Conservation (phyloP, 768 basidiomycete species). For the Termitomyces titanicus region DNA sequence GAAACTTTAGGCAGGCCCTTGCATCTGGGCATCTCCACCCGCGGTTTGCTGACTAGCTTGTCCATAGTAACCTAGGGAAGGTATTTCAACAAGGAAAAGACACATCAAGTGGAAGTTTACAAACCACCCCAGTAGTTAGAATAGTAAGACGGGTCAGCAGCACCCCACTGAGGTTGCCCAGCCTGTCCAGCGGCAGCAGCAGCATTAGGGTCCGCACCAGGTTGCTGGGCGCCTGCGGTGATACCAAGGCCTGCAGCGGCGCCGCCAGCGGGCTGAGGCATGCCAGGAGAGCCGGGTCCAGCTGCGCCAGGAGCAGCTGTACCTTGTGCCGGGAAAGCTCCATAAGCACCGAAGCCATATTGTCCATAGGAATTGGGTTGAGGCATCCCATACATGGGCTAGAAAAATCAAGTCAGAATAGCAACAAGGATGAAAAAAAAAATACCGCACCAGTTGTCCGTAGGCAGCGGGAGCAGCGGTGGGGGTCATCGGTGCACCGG, state of each 20-base stretch:
- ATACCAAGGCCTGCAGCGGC: slow-evolving; percentile 53
- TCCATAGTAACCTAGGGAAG: slow-evolving; percentile 67
- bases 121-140: slow-evolving; percentile 83
- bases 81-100: slow-evolving; percentile 6
- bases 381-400: slow-evolving; percentile 92
- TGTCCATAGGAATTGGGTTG: slow-evolving; percentile 78
- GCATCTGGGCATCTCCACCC: slow-evolving; percentile 52
- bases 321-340: slow-evolving; percentile 63
- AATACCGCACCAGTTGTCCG: slow-evolving; percentile 67
- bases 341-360: slow-evolving; percentile 74
- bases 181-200: slow-evolving; percentile 53
- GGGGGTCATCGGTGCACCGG: slow-evolving; percentile 53
- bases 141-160: slow-evolving; percentile 74
- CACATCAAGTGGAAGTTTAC: slow-evolving; percentile 19
- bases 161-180: slow-evolving; percentile 75
- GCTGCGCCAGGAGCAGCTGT: slow-evolving; percentile 44
- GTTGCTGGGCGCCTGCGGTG: slow-evolving; percentile 52
- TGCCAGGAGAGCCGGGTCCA: slow-evolving; percentile 52
- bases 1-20: slow-evolving; percentile 37
- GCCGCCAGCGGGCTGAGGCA: slow-evolving; percentile 53
- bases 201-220: slow-evolving; percentile 51
- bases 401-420: slow-evolving; percentile 4
- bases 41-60: slow-evolving; percentile 62
- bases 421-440: background rate
- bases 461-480: slow-evolving; percentile 63